A percentile compares a stretch with the other conserved stretches of the same genome.
Evolutionary conservation across 208 protist genomes (phyloP).

Genomic region (Leishmania gerbilli): DNA sequence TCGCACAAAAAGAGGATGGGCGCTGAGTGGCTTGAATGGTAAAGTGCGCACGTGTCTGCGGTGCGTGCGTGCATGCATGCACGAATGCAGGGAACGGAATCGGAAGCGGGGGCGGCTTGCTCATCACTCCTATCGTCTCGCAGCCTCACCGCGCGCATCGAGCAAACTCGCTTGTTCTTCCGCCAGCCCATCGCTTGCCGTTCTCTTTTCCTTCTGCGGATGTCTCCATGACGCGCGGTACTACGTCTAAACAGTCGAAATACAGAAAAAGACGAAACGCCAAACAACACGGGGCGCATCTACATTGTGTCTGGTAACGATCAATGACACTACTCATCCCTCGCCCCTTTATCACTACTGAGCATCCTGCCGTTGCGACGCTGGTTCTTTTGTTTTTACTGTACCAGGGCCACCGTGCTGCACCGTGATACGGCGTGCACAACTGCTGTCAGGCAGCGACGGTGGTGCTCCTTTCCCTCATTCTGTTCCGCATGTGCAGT

Average conservation of each 20-base stretch:
- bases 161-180: neutral
- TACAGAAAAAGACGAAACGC: neutral
- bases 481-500: neutral
- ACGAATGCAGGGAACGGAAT: neutral
- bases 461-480: neutral
- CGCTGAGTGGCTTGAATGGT: neutral
- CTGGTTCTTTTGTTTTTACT: neutral
- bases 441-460: neutral
- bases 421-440: neutral
- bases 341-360: neutral
- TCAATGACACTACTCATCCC: neutral
- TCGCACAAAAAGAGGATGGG: neutral
- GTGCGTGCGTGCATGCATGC: neutral
- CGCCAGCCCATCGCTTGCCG: neutral
- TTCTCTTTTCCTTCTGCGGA: neutral
- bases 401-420: neutral
- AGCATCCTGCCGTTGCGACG: neutral
- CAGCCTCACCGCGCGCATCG: neutral
- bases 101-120: neutral
- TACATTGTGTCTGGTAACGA: neutral
- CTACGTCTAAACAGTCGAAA: neutral
- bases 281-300: neutral
- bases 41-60: neutral
- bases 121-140: neutral
- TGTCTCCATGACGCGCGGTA: neutral